phyloP scores from a whole-genome alignment of 2,329 filamentous ascomycete genomes.

The Diaporthe ampelina region DNA sequence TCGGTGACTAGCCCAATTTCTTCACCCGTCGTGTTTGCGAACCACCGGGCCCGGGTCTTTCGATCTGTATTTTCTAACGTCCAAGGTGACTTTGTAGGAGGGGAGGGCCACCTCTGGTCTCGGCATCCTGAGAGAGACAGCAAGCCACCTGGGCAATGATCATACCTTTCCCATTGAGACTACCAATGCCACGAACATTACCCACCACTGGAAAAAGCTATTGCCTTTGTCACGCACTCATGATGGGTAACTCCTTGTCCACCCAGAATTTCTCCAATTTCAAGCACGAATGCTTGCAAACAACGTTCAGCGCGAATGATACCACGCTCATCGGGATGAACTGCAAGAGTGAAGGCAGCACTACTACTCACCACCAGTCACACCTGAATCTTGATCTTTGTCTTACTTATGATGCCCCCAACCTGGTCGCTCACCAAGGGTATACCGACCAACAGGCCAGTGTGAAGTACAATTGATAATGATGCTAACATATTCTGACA shows the following conservation, averaged over 20 bases:
- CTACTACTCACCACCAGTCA: slow-evolving; percentile 26
- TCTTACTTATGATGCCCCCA: slow-evolving; percentile 27
- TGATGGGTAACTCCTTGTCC: not conserved
- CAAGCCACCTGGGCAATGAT: not conserved
- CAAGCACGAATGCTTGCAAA: slow-evolving; percentile 27
- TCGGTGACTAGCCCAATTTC: not conserved
- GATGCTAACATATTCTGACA: not conserved
- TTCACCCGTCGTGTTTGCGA: not conserved
- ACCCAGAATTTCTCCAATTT: slow-evolving; percentile 33
- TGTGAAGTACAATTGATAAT: not conserved
- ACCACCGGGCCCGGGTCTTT: not conserved
- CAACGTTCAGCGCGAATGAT: slow-evolving; percentile 24
- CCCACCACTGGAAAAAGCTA: not conserved
- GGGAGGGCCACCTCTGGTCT: not conserved
- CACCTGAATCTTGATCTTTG: slow-evolving; percentile 33
- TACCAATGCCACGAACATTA: not conserved
- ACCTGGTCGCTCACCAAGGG: slow-evolving; percentile 36
- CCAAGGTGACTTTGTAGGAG: not conserved
- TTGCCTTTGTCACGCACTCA: not conserved
- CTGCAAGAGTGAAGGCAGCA: slow-evolving; percentile 18
- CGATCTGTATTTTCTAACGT: not conserved
- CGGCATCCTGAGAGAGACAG: not conserved
- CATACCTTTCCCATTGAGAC: not conserved
- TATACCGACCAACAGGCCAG: not conserved
- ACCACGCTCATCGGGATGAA: slow-evolving; percentile 20